phyloP scores from a whole-genome alignment of 2,329 filamentous ascomycete genomes.

The Sporothrix pallida region DNA sequence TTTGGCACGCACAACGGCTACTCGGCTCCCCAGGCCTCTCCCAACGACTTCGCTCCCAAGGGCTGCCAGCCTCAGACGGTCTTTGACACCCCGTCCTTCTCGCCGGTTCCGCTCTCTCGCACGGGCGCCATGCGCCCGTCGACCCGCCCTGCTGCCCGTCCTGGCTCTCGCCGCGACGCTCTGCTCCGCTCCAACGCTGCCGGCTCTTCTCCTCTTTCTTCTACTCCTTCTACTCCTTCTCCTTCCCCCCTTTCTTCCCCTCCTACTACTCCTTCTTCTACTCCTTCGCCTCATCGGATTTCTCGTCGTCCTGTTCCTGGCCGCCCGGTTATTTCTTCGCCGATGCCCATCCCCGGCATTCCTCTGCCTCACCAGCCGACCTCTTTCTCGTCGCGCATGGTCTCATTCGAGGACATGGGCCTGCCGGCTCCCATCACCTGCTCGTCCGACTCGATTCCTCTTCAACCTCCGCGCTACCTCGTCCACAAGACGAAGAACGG shows the following conservation, averaged over 20 bases:
- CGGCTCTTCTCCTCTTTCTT: no score
- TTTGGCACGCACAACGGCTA: neutral
- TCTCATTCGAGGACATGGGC: constrained; percentile 14
- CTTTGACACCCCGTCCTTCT: neutral
- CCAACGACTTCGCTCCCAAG: neutral
- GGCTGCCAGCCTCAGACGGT: neutral
- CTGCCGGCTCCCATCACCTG: neutral
- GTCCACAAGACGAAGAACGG: neutral
- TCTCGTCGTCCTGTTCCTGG: neutral
- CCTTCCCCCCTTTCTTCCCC: no score
- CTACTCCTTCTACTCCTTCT: no score
- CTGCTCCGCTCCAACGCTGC: neutral
- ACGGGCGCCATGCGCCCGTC: neutral
- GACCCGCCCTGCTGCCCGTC: neutral
- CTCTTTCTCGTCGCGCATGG: neutral
- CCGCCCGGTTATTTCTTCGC: no score
- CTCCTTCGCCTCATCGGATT: neutral
- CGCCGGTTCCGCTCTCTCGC: neutral
- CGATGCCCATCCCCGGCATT: no score
- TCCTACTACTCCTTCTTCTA: no score
- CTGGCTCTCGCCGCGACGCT: constrained; percentile 11
- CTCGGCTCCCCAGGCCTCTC: neutral
- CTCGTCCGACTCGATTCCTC: neutral
- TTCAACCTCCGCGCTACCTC: neutral
- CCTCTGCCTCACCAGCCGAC: neutral